Conservation (phyloP, 2,329 filamentous ascomycete genomes). For the Xenoacremonium recifei region DNA sequence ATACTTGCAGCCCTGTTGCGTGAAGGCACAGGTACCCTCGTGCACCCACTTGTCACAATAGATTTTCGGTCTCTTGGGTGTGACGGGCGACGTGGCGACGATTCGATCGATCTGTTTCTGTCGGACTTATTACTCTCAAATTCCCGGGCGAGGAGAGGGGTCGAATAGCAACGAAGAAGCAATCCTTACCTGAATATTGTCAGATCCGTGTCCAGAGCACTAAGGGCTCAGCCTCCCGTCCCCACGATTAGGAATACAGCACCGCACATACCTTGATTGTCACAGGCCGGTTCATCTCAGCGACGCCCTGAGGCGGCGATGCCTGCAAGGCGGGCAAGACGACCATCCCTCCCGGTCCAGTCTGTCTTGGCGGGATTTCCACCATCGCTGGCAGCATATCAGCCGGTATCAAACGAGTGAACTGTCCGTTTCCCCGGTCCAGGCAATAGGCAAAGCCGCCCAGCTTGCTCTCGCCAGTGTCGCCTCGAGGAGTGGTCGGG, state of each 20-base stretch:
- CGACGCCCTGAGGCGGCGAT: constrained; percentile 35
- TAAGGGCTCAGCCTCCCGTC: constrained; percentile 28
- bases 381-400: constrained; percentile 48
- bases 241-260: constrained; percentile 2
- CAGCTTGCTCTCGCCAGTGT: constrained; percentile 1
- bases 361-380: constrained; percentile 43
- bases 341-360: constrained; percentile 41
- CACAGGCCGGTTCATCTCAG: constrained; percentile 36
- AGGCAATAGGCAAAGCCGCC: constrained; percentile 48
- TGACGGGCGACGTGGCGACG: constrained; percentile 31
- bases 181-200: constrained; percentile 33
- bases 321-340: constrained; percentile 43
- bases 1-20: constrained; percentile 82
- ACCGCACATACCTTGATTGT: constrained; percentile 38
- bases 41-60: constrained; percentile 92
- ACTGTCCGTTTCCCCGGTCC: constrained; percentile 51
- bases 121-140: constrained; percentile 5
- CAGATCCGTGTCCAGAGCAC: constrained; percentile 22
- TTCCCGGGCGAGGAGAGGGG: background rate
- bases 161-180: constrained; percentile 1
- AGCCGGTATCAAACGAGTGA: constrained; percentile 54
- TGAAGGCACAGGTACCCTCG: constrained; percentile 80
- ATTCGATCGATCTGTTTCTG: constrained; percentile 36
- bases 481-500: background rate
- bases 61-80: constrained; percentile 57